Evolutionary conservation across 805 yeast genomes (phyloP), one percentile per base, ranked within the genome.

Genomic region (Kuraishia piskuri): DNA sequence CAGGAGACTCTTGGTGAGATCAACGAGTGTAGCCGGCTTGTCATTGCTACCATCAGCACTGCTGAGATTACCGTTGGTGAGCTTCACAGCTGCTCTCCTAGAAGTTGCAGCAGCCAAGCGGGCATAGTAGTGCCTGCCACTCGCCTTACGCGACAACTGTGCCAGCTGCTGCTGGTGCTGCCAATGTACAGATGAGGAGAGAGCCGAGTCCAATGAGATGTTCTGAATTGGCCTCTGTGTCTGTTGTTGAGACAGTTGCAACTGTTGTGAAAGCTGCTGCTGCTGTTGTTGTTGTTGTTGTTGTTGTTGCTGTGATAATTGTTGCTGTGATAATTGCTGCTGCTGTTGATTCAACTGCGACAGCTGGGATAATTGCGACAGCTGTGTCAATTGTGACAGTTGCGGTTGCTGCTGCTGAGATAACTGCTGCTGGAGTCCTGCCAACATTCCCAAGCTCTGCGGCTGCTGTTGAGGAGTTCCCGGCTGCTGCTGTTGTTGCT

Each of bases 111-210:
- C 96, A 25, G 90, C 90, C 57, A 83, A 82, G 55, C 96, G 78
- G 3, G 96, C 96, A 69, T 88, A 89, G 63, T 77, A 84, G 68
- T 89, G 96, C 2, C 95, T 88, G 23, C 79, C 67, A 60, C 78
- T 80, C 26, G 88, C 78, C 56, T 73, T 77, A 65, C 94, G 79
- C 3, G 94, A 85, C 50, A 86, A 67, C 57, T 83, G 89, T 25
- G 82, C 84, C 55, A 90, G 74, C 64, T 84, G 90, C 49, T 74
- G 70, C 69, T 89, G 96, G 64, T 87, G 91, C 66, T 83, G 86
- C 96, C 96, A 89, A 61, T 78, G 77, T 8, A 74, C 60, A 2
- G 84, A 71, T 48, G 57, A 67, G 56, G 65, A 63, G 53, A 62
- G 60, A 24, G 63, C 40, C 50, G 62, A 64, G 57, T 74, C 83